Base-by-base conservation (phyloP, 352 stramenopile species). In the Phytophthora sansomeana region DNA sequence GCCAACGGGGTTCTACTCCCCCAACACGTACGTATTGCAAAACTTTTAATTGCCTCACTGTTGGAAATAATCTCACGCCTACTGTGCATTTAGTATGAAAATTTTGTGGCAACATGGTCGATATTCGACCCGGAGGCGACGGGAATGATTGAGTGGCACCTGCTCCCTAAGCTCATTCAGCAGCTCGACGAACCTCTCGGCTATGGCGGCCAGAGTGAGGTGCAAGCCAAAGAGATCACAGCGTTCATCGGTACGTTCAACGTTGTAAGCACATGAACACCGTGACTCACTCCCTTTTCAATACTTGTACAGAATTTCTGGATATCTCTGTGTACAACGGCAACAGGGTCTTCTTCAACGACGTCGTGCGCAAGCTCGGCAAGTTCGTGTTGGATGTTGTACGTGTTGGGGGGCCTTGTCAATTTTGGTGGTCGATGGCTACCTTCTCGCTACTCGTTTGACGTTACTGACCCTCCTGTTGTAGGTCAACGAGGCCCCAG, bases 41-140 rank as follows among this genome's bases (percentile, higher is more conserved):
- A 0, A 29, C 2, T n/a, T 5, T 4, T 9, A 17, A 7, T 26
- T 29, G 16, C n/a, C 28, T 53, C 10, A 9, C 6, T 17, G 43
- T 8, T 14, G 32, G 35, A 9, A 9, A 17, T 38, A 9, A 51
- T 6, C 41, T 47, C 21, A 35, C 32, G 14, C 3, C 42, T 44
- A 10, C 21, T 46, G 11, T 19, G 41, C 6, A 14, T 46, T n/a
- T 30, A 95, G 76, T 82, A 95, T 46, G 75, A 89, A 19, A 77
- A 83, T 30, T 92, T 95, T 67, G 68, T 85, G 6, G 42, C 35
- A 19, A 75, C 74, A 4, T 94, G 85, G 87, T 62, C 68, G 1
- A 33, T 79, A 46, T 87, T 83, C 62, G 89, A 96, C 60, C 87
- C 84, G 3, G 74, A 93, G 10, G 91, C 88, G 19, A 95, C 86